Base-by-base conservation (phyloP, 2,329 filamentous ascomycete species). In the Fusarium globosum region DNA sequence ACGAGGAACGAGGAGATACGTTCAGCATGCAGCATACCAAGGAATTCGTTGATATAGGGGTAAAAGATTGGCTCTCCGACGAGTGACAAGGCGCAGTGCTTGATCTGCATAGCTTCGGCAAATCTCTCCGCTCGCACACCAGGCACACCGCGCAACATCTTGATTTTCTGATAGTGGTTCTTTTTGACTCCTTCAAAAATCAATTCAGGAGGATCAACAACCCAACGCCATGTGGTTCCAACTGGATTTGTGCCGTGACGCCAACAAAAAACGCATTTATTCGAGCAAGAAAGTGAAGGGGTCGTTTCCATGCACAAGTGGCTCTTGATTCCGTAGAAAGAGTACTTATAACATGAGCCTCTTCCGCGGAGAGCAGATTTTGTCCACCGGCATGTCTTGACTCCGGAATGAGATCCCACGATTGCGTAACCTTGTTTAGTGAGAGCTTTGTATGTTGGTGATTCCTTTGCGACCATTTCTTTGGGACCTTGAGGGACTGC, bases 201-300 rank as follows among this genome's bases (percentile, higher is more conserved):
- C 77, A 95, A 82, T 30, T 97, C 93, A 0, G 96, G 95, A 1
- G 94, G 92, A 80, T 98, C 96, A 36, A 98, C 94, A 57, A 95
- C 90, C 96, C 96, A 99, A 69, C 96, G 92, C 96, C 96, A 98
- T 9, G 93, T 97, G 6, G 96, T 98, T 53, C 95, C 95, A 1
- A 98, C 96, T 0, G 96, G 96, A 81, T 98, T 99, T 0, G 96
- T 98, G 60, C 96, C 96, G 80, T 98, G 96, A 12, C 96, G 92
- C 96, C 96, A 99, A 87, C 96, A 99, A 83, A 98, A 99, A 74
- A 99, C 94, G 82, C 96, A 98, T 82, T 99, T 98, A 86, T 98
- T 98, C 71, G 93, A 96, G 87, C 96, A 99, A 15, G 94, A 97
- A 8, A 99, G 89, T 0, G 95, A 97, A 0, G 96, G 96, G 0